Conservation (phyloP, 495 filamentous ascomycete species). For the Xylaria cubensis region DNA sequence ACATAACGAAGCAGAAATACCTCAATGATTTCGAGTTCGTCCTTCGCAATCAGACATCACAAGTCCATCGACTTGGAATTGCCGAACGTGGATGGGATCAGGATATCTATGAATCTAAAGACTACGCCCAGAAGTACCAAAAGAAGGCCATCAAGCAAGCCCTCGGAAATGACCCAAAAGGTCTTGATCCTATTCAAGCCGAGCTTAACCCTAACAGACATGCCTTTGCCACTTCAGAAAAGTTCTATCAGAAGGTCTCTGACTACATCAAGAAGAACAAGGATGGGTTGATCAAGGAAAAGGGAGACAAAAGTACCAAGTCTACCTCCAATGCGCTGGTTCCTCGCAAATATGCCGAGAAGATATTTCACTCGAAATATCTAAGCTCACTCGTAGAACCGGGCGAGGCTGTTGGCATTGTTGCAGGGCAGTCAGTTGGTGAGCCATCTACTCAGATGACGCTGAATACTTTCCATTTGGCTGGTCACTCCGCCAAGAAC, state of each 20-base stretch:
- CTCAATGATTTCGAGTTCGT: constrained; percentile 90
- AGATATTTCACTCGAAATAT: constrained; percentile 88
- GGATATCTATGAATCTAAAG: constrained; percentile 57
- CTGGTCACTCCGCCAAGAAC: constrained; percentile 97
- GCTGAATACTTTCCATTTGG: constrained; percentile 99
- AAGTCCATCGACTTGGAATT: constrained; percentile 49
- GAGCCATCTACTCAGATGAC: constrained; percentile 99
- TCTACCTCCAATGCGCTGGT: constrained; percentile 43
- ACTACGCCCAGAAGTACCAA: constrained; percentile 75
- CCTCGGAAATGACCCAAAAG: constrained; percentile 69
- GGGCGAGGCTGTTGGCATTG: constrained; percentile 96
- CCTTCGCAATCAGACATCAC: constrained; percentile 71
- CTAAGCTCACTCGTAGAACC: constrained; percentile 92
- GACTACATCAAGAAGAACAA: constrained; percentile 80
- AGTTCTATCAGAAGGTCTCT: constrained; percentile 66
- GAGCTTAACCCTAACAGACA: constrained; percentile 75
- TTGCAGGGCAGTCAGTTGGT: constrained; percentile 94
- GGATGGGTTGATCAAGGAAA: constrained; percentile 77
- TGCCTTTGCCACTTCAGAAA: constrained; percentile 87
- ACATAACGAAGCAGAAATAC: constrained; percentile 93
- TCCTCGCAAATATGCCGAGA: constrained; percentile 77
- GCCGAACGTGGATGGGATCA: constrained; percentile 49
- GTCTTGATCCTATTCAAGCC: constrained; percentile 78
- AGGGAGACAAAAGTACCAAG: constrained; percentile 65
- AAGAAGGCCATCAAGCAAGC: constrained; percentile 78